Base-by-base conservation (phyloP, 2,329 filamentous ascomycete species). In the Tolypocladium sp. region DNA sequence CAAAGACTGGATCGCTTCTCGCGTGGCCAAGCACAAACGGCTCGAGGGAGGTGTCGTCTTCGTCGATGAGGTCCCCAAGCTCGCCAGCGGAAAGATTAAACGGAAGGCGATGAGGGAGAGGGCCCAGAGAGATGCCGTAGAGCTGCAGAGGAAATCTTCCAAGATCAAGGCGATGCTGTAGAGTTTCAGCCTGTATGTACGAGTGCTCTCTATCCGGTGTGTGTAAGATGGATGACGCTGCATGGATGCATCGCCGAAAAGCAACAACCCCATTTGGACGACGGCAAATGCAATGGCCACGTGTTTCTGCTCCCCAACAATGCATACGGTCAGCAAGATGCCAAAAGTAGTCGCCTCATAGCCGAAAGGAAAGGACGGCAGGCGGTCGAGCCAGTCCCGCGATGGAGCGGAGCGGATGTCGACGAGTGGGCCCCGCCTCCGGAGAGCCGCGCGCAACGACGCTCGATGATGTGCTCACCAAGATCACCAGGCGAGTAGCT, bases 31-130 rank as follows among this genome's bases (percentile, higher is more conserved):
- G 66, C 79, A 83, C 63, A 82, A 83, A 64, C 72, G 74, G 58
- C 71, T 83, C 2, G 74, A 73, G 1, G 81, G 80, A 3, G 80
- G 81, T 4, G 75, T 83, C 35, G 71, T 76, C 33, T 83, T 84
- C 61, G 75, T 85, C 8, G 77, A 83, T 55, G 79, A 80, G 62
- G 77, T 85, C 57, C 82, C 82, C 0, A 84, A 83, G 67, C 70
- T 83, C 53, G 77, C 79, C 15, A 81, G 78, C 60, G 82, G 82
- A 10, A 86, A 85, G 74, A 84, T 85, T 56, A 75, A 81, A 67
- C 73, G 82, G 55, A 83, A 83, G 64, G 67, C 7, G 15, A 51
- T 51, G 46, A 33, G 46, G 4, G 46, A 51, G 15, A 30, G 25
- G 7, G 46, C 46, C 7, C 7, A 51, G 12, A 33, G n/a, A 12